Base-by-base conservation (phyloP, 2,329 filamentous ascomycete genomes). In the Colletotrichum lentis region DNA sequence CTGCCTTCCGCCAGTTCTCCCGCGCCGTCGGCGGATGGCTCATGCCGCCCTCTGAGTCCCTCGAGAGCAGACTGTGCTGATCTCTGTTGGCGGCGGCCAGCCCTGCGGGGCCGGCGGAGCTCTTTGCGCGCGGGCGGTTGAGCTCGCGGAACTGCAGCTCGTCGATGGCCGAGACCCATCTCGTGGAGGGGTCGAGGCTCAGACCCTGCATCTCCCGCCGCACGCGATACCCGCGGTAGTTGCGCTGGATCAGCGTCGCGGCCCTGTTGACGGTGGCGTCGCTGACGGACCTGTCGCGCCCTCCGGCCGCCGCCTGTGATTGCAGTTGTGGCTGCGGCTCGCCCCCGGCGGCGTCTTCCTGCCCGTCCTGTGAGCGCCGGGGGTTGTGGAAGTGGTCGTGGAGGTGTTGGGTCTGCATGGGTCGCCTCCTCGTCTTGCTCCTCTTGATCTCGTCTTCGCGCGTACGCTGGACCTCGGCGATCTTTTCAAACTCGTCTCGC, bases 191-290 rank as follows among this genome's bases (percentile, higher is more conserved):
- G 76, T 91, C 86, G 41, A 96, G 76, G 1, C 86, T 86, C 71
- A 90, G 82, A 0, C 93, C 93, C 47, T 86, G 78, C 73, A 96
- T 82, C 76, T 93, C 89, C 55, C 93, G 82, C 50, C 93, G 85
- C 56, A 87, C 85, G 62, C 91, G 85, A 77, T 96, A 92, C 6
- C 93, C 92, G 41, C 93, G 85, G 76, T 94, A 96, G 31, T 89
- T 91, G 72, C 90, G 88, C 81, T 93, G 88, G 54, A 90, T 90
- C 31, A 87, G 73, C 24, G 80, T 81, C 3, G 87, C 87, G 2
- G 88, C 88, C 57, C 81, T 79, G 31, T 78, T 75, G 35, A 71
- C 53, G 5, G 74, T 72, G 5, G 74, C 72, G 5, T 77, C 73
- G 47, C 65, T 53, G 56, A 55, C 62, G 58, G 56, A 44, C 60